Percentiles rank a stretch among this genome's conserved stretches.
phyloP scores from a whole-genome alignment of 768 basidiomycete genomes.

The Boletellus emodensis region DNA sequence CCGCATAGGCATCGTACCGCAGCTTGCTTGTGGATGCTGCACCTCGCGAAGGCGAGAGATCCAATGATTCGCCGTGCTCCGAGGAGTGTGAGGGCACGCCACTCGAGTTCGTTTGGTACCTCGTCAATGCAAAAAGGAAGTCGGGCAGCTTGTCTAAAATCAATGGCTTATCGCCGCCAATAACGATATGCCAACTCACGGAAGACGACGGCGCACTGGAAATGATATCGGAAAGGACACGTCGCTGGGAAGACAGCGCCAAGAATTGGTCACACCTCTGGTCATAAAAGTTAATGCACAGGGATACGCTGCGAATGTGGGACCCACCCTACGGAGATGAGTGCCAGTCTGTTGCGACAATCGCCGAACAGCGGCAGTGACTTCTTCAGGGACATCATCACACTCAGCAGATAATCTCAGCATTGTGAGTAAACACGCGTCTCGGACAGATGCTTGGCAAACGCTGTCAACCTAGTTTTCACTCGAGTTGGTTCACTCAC shows the following conservation, averaged over 20 bases:
- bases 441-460: slow-evolving; percentile 61
- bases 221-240: slow-evolving; percentile 45
- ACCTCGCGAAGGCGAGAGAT: slow-evolving; percentile 21
- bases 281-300: slow-evolving; percentile 6
- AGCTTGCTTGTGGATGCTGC: slow-evolving; percentile 44
- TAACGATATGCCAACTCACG: slow-evolving; percentile 35
- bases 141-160: slow-evolving; percentile 58
- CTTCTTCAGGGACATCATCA: slow-evolving; percentile 46
- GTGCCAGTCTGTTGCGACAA: slow-evolving; percentile 44
- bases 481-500: slow-evolving; percentile 36
- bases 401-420: slow-evolving; percentile 60
- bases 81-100: slow-evolving; percentile 6
- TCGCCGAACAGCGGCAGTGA: slow-evolving; percentile 39
- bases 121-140: slow-evolving; percentile 52
- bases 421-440: slow-evolving; percentile 70
- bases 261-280: slow-evolving; percentile 75
- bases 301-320: neutral
- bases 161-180: slow-evolving; percentile 3
- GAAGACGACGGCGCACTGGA: slow-evolving; percentile 50
- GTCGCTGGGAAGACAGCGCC: slow-evolving; percentile 42
- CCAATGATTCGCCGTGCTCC: slow-evolving; percentile 15
- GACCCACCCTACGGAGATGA: slow-evolving; percentile 55
- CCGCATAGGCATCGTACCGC: slow-evolving; percentile 67
- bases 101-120: slow-evolving; percentile 20
- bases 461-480: slow-evolving; percentile 1